Conservation (phyloP, 2,329 filamentous ascomycete genomes). For the Neofusicoccum kwambonambiense region DNA sequence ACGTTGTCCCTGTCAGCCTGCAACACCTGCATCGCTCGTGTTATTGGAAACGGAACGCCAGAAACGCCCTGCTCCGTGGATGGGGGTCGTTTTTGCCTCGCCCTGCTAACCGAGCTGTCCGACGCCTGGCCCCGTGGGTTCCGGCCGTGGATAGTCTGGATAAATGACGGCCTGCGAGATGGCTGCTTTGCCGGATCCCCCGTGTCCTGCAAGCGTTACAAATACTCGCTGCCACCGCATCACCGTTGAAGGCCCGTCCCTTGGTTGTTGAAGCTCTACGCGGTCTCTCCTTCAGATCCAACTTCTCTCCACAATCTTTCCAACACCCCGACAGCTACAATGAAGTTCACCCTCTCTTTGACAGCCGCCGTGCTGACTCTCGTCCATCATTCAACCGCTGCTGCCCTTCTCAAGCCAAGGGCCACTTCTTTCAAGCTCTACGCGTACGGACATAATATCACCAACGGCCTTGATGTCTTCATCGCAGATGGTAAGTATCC, state of each 20-base stretch:
- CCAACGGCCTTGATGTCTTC: slow-evolving; percentile 30
- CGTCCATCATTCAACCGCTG: neutral
- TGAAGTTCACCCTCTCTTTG: slow-evolving; percentile 2
- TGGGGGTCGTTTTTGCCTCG: neutral
- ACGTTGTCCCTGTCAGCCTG: neutral
- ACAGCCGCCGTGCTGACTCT: neutral
- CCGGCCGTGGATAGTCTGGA: neutral
- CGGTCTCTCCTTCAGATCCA: neutral
- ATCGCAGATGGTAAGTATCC: slow-evolving; percentile 33
- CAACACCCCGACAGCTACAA: neutral
- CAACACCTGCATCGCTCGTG: neutral
- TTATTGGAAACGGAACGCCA: neutral
- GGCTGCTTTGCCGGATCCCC: neutral
- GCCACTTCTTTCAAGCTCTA: slow-evolving; percentile 27
- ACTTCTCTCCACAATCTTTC: neutral
- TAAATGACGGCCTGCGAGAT: neutral
- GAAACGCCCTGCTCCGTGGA: neutral
- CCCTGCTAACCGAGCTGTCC: neutral
- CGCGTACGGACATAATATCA: slow-evolving; percentile 30
- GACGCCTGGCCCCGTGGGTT: neutral
- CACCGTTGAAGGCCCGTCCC: neutral
- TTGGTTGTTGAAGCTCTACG: neutral
- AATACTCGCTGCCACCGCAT: neutral
- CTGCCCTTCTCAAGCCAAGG: neutral
- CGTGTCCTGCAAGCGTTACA: neutral